These are phyloP conservation scores for Scenedesmus sp. DNA, from an alignment of 163 green algal species.

Conservation along the genomic window DNA sequence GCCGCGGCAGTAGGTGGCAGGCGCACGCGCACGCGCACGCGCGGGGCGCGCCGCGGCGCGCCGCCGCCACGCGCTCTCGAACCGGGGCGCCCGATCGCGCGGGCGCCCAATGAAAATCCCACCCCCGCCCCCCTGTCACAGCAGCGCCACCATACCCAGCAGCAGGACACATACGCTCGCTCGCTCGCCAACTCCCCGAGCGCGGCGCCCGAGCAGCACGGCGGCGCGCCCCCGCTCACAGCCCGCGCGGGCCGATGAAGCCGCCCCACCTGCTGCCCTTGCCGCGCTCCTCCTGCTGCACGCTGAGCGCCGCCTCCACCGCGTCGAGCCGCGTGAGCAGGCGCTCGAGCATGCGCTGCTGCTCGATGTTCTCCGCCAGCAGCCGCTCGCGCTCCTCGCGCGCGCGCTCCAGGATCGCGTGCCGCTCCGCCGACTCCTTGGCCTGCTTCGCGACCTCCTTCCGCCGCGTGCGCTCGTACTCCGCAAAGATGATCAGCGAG, in stretches of 20 bases:
- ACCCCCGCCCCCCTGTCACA: no score
- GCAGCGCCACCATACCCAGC: no score
- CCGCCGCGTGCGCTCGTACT: conserved; percentile 39
- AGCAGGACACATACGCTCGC: no score
- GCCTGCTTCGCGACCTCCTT: conserved; percentile 46
- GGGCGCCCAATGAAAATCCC: no score
- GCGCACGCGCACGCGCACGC: no score
- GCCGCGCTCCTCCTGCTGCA: not conserved
- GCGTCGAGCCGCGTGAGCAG: conserved; percentile 28
- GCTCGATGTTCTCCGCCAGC: conserved; percentile 31
- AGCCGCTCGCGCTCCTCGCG: conserved; percentile 38
- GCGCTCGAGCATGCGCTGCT: conserved; percentile 35
- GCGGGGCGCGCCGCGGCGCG: no score
- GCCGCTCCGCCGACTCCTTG: conserved; percentile 37
- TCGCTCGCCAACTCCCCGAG: no score
- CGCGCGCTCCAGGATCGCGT: conserved; percentile 36
- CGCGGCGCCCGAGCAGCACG: no score
- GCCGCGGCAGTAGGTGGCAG: no score
- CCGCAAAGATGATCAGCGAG: conserved; percentile 22
- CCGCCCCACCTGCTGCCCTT: conserved; percentile 1
- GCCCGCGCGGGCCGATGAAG: conserved; percentile 3
- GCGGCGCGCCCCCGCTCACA: no score
- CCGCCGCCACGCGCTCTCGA: no score
- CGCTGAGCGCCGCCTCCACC: conserved; percentile 27
- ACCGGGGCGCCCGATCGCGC: no score